Evolutionary conservation across 2,329 filamentous ascomycete genomes (phyloP).

Genomic region (Metarhizium rileyi): DNA sequence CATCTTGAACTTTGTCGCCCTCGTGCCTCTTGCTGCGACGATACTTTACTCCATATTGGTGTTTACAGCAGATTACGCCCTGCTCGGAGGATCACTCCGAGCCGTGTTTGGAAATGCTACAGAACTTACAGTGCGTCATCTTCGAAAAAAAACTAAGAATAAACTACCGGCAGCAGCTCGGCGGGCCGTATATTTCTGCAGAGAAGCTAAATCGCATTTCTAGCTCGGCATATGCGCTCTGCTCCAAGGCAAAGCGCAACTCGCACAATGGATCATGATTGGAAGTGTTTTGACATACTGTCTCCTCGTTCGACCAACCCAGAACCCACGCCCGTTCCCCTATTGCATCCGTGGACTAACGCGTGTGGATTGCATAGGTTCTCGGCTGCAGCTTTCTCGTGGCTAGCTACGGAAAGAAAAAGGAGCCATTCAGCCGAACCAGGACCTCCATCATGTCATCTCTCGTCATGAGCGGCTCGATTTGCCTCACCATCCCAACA

Average conservation of each 20-base stretch:
- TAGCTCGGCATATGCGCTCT: constrained; percentile 3
- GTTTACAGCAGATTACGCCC: constrained; percentile 4
- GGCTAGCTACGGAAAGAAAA: constrained; percentile 10
- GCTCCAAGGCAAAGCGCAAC: neutral
- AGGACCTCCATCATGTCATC: constrained; percentile 11
- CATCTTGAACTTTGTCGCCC: constrained; percentile 6
- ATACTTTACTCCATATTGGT: constrained; percentile 8
- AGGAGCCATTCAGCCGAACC: constrained; percentile 9
- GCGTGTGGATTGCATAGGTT: constrained; percentile 1
- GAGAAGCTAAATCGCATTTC: too few species aligned
- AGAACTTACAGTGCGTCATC: constrained; percentile 6
- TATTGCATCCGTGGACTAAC: neutral
- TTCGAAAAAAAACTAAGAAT: neutral
- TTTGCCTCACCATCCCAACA: constrained; percentile 10
- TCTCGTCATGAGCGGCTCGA: constrained; percentile 10
- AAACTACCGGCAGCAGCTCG: too few species aligned
- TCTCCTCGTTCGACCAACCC: neutral
- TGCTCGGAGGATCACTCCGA: constrained; percentile 7
- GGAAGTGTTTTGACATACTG: constrained; percentile 10
- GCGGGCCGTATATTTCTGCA: neutral
- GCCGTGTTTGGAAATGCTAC: constrained; percentile 9
- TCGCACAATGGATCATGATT: constrained; percentile 10
- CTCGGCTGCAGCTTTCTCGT: constrained; percentile 10
- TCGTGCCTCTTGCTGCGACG: constrained; percentile 8
- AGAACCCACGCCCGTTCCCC: neutral